These are phyloP conservation scores for Allodekkera sacchari DNA, from an alignment of 805 yeast species.

Conservation along the genomic window DNA sequence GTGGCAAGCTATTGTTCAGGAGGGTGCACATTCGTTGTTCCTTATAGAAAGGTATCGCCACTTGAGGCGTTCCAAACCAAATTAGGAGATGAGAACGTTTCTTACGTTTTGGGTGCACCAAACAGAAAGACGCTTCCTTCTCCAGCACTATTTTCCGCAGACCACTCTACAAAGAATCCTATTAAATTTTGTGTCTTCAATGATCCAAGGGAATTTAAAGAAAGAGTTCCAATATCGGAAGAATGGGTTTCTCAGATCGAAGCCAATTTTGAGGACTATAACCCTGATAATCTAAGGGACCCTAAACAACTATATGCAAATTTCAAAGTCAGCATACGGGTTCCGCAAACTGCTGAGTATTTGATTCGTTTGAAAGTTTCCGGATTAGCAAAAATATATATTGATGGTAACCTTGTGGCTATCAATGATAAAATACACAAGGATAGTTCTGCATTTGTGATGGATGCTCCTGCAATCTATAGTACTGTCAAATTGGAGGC, in stretches of 20 bases:
- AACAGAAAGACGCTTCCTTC: conserved; percentile 28
- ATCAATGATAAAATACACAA: conserved; percentile 46
- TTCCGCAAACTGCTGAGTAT: conserved; percentile 3
- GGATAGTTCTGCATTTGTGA: conserved; percentile 28
- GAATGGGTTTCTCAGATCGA: conserved; percentile 4
- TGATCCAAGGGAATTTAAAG: conserved; percentile 3
- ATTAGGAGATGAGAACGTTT: conserved; percentile 14
- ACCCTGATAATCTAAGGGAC: conserved; percentile 2
- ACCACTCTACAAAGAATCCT: not conserved
- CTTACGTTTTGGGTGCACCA: conserved; percentile 29
- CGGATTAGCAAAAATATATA: conserved; percentile 26
- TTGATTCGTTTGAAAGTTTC: conserved; percentile 3
- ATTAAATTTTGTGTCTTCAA: conserved; percentile 2
- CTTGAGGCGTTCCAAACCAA: conserved; percentile 33
- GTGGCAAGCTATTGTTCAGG: conserved; percentile 40
- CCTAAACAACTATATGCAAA: conserved; percentile 2
- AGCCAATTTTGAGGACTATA: conserved; percentile 5
- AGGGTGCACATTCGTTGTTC: conserved; percentile 45
- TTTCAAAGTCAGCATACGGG: conserved; percentile 1
- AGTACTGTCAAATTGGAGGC: conserved; percentile 4
- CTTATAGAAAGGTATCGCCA: conserved; percentile 42
- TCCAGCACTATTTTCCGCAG: conserved; percentile 16
- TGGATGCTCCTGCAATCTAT: conserved; percentile 19
- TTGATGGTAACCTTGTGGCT: conserved; percentile 44
- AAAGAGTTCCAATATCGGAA: conserved; percentile 2